Base-by-base conservation (phyloP, 305 asterid genomes). In the Rubia balearica region DNA sequence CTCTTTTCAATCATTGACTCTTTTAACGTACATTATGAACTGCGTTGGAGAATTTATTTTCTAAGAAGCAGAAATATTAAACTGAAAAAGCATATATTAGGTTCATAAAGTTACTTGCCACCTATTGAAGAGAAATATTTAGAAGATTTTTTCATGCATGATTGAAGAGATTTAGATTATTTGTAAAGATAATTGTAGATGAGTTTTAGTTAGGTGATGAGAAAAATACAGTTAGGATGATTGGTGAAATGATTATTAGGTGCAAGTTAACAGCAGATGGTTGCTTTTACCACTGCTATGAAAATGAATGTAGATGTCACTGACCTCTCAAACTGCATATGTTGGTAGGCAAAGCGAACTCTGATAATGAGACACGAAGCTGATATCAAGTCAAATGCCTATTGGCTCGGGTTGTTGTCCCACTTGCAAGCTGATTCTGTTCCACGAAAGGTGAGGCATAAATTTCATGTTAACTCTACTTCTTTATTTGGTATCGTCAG, bases 321-420 rank as follows among this genome's bases (percentile, higher is more conserved):
- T 30, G 56, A 33, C 55, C 56, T 45, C 62, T 14, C 22, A 2
- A 17, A 63, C 65, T 63, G 62, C 48, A 53, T 71, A 65, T 74
- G 73, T 74, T 70, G 65, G 65, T 85, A 94, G 99, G 99, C 99
- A 75, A 89, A 84, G 76, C 83, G 97, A 67, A 91, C 97, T 19
- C 84, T 94, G 83, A 83, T 94, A 66, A 94, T 94, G 99, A 87
- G 99, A 65, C 99, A 94, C 77, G 99, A 94, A 82, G 99, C 99
- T 45, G 97, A 94, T 83, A 91, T 85, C 73, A 94, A 94, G 83
- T 94, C 97, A 75, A 94, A 94, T 80, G 89, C 91, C 6, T 94
- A 91, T 83, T 94, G 96, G 99, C 88, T 94, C 78, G 97, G 97
- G 59, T 75, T 94, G 88, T 85, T 94, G 86, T 85, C 99, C 73